Base-by-base conservation (phyloP, 768 basidiomycete species). In the Auricularia heimuer region DNA sequence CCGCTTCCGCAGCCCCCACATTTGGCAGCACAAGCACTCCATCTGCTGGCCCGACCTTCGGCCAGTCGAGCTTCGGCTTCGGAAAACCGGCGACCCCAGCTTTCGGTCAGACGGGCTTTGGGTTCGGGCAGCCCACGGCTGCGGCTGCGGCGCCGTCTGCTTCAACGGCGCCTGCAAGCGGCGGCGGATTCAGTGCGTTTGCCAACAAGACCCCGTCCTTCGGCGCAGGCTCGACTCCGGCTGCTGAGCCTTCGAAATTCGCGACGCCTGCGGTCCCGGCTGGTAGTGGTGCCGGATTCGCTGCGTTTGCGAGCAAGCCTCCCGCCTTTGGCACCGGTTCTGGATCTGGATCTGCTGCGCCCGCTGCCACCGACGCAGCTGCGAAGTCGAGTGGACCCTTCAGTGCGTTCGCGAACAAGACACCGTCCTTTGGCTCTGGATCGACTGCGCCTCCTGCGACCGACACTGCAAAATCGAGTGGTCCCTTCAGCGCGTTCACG, bases 61-160 rank as follows among this genome's bases (percentile, higher is more conserved):
- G 67, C 29, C 54, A 60, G 33, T 34, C 56, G 0, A 34, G 56
- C 34, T 60, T 60, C 33, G 54, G 39, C 16, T 66, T 66, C 39
- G 65, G 0, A 37, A 73, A 69, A 54, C 24, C 56, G 24, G 34
- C 56, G 0, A 29, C 56, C 14, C 29, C 56, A 0, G 29, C 29
- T 14, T 79, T 79, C 56, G 73, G 77, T 21, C 70, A 72, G 45
- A 34, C 76, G 2, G 44, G 69, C 3, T 74, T 75, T 7, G 69
- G 67, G 16, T 70, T 70, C 63, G 64, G 69, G 29, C 37, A 63
- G 37, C 24, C 69, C 3, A 21, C 58, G 0, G 8, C 33, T 0
- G 24, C 61, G n/a, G 14, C 69, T 33, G 14, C 64, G 12, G 61
- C 37, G 11, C 24, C 66, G 6, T 2, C 11, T 33, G 51, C 68